Conservation (phyloP, 2,329 filamentous ascomycete species). For the Diplodia sapinea region DNA sequence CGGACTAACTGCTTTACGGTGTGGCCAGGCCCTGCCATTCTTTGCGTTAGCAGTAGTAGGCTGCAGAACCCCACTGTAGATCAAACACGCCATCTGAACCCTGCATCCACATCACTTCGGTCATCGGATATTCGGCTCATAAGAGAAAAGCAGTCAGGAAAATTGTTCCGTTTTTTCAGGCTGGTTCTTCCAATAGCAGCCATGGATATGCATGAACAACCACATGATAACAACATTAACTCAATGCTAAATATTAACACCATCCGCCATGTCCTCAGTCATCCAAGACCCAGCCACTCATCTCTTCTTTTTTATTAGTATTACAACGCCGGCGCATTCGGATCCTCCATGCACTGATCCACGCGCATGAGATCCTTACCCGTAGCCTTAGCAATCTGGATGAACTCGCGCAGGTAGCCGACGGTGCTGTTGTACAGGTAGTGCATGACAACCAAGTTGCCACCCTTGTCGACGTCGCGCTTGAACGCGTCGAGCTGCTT, state of each 20-base stretch:
- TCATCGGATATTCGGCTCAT: too few relatives aligned
- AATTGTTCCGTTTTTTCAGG: too few relatives aligned
- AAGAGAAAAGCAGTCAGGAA: too few relatives aligned
- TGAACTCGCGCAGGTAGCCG: constrained; percentile 67
- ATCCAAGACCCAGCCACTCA: neutral
- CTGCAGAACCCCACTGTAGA: too few relatives aligned
- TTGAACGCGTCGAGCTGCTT: constrained; percentile 71
- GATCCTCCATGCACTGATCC: constrained; percentile 70
- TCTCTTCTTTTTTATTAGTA: neutral
- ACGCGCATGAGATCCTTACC: constrained; percentile 71
- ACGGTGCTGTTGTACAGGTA: constrained; percentile 71
- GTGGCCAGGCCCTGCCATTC: too few relatives aligned
- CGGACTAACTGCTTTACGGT: too few relatives aligned
- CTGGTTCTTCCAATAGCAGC: too few relatives aligned
- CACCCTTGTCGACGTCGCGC: constrained; percentile 66
- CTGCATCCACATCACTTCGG: too few relatives aligned
- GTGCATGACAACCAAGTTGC: constrained; percentile 71
- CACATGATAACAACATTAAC: too few relatives aligned
- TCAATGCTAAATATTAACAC: neutral
- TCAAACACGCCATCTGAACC: too few relatives aligned
- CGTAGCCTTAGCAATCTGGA: constrained; percentile 66
- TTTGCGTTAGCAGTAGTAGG: too few relatives aligned
- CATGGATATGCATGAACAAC: too few relatives aligned
- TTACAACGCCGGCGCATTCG: constrained; percentile 57
- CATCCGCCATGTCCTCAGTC: neutral